Conservation (phyloP, 129 eudicot species). For the Pulicaria dysenterica region DNA sequence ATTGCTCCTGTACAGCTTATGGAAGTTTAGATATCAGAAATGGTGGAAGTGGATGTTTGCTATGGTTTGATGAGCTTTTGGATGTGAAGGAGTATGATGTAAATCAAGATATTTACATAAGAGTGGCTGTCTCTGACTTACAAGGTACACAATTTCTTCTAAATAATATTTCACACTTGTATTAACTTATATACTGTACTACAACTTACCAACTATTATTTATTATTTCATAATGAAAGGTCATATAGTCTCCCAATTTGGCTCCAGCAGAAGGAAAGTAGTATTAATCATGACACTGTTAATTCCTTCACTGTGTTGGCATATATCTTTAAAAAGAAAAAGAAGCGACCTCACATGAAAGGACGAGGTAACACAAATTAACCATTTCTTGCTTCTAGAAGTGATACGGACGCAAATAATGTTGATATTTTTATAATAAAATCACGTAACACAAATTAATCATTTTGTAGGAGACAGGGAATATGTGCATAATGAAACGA, state of each 20-base stretch:
- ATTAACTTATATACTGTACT: not conserved
- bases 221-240: not conserved
- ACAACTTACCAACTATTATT: constrained; percentile 6
- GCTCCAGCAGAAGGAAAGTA: not conserved
- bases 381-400: not conserved
- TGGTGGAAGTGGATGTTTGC: constrained; percentile 47
- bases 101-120: constrained; percentile 32
- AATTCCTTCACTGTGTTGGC: constrained; percentile 5
- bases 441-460: not conserved
- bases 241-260: not conserved
- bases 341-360: not conserved
- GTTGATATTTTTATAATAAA: not conserved
- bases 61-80: constrained; percentile 23
- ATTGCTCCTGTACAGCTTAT: constrained; percentile 46
- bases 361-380: constrained; percentile 2
- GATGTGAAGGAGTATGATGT: constrained; percentile 20
- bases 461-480: too few relatives aligned
- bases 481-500: too few relatives aligned
- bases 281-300: not conserved
- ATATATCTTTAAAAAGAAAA: not conserved
- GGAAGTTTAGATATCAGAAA: constrained; percentile 26
- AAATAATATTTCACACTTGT: too few relatives aligned
- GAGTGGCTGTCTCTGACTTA: constrained; percentile 27
- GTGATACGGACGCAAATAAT: not conserved
- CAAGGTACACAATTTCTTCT: not conserved